Percentiles rank a stretch among this genome's conserved stretches.
phyloP scores from a whole-genome alignment of 202 grass and related monocot genomes.

The Setaria italica region DNA sequence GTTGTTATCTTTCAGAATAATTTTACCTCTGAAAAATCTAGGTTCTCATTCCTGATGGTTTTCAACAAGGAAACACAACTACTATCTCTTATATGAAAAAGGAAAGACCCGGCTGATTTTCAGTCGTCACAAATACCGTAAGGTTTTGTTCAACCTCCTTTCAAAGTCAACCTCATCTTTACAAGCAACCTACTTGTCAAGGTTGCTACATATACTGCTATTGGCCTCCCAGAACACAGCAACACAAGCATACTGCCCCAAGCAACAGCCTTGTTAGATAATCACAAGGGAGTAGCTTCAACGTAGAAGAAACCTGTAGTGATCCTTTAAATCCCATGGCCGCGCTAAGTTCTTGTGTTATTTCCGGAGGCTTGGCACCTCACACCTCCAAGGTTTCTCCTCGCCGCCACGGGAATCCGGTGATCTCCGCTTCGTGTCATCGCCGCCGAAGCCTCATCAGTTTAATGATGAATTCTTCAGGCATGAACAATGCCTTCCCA shows the following conservation, averaged over 20 bases:
- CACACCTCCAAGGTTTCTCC: not conserved
- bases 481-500: slow-evolving; percentile 38
- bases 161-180: slow-evolving; percentile 20
- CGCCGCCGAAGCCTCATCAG: slow-evolving; percentile 10
- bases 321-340: slow-evolving; percentile 41
- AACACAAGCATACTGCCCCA: slow-evolving; percentile 41
- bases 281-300: slow-evolving; percentile 39
- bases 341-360: slow-evolving; percentile 31
- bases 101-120: not conserved
- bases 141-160: not conserved
- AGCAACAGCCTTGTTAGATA: slow-evolving; percentile 29
- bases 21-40: not conserved
- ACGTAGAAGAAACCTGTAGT: slow-evolving; percentile 34
- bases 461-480: slow-evolving; percentile 49
- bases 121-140: not conserved
- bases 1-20: not conserved
- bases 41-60: not conserved
- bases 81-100: not conserved
- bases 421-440: slow-evolving; percentile 15
- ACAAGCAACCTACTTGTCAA: slow-evolving; percentile 2
- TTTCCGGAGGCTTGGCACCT: slow-evolving; percentile 8
- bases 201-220: not conserved
- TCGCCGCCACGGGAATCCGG: slow-evolving; percentile 12
- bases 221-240: not conserved
- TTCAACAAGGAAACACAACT: not conserved